Evolutionary conservation across 2,329 filamentous ascomycete species (phyloP), one percentile per base, ranked within the genome.

Genomic region (Mycocentrospora acerina): DNA sequence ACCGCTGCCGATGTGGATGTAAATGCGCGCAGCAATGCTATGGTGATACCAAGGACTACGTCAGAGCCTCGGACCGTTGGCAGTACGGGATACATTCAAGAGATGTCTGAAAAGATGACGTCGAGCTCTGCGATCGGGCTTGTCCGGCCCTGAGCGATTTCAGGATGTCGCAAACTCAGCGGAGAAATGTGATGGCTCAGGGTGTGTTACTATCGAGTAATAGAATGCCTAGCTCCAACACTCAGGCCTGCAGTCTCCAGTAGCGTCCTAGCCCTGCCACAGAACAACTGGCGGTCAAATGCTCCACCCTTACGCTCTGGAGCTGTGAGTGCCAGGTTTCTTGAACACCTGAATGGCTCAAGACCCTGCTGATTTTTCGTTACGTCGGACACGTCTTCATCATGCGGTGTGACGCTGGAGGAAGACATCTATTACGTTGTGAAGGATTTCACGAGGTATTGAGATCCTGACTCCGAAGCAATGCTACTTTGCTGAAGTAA

Each of bases 171-270:
- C n/a, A n/a, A n/a, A n/a, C n/a, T n/a, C 37, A 34, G 36, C 41
- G 41, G 41, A 36, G 37, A 44, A 32, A 31, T 44, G 31, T 33
- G 36, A 36, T 36, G 36, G 41, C 32, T 41, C 42, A 28, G 14
- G 26, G 26, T 46, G 44, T 53, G 50, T 58, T 58, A 43, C 43
- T 44, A 65, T 66, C 62, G 60, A 66, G 62, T 66, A 66, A 66
- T 60, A 39, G 50, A 57, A 51, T 55, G 46, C 45, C 43, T 48
- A 42, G 38, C 46, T 30, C 39, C 35, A 42, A 36, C 37, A 30
- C 47, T 45, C 40, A 34, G 40, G 44, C 33, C 40, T 36, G 42
- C 38, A 35, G 25, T 29, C 25, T 25, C 36, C 32, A 36, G 37
- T 50, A 47, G 48, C 42, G 44, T 37, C 18, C 29, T 26, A 28